phyloP scores from a whole-genome alignment of 2,329 filamentous ascomycete genomes.

The Colletotrichum horii region DNA sequence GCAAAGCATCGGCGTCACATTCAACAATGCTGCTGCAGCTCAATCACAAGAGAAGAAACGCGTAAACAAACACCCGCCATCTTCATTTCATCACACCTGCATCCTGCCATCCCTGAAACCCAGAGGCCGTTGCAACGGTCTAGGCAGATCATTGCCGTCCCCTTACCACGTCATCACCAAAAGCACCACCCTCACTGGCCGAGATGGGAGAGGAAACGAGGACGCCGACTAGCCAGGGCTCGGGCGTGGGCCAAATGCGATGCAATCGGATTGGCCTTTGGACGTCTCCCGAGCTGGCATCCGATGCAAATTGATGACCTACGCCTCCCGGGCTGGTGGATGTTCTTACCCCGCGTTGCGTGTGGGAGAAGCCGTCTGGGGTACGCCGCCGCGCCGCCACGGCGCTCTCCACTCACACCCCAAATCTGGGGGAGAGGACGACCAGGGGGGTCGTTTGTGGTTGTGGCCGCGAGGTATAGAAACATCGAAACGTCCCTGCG shows the following conservation, averaged over 20 bases:
- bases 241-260: neutral
- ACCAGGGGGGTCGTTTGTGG: neutral
- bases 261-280: neutral
- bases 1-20: neutral
- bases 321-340: conserved; percentile 4
- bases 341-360: conserved; percentile 9
- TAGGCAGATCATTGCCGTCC: neutral
- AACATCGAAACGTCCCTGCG: neutral
- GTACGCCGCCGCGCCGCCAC: conserved; percentile 1
- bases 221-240: neutral
- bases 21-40: neutral
- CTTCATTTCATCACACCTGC: neutral
- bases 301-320: neutral
- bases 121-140: neutral
- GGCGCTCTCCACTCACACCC: neutral
- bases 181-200: neutral
- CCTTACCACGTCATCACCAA: neutral
- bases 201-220: neutral
- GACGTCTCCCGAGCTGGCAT: neutral
- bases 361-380: conserved; percentile 6
- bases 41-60: neutral
- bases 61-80: neutral
- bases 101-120: neutral
- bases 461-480: neutral
- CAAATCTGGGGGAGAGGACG: neutral